Conservation (phyloP, 768 basidiomycete species). For the Tubosaeta sp. region DNA sequence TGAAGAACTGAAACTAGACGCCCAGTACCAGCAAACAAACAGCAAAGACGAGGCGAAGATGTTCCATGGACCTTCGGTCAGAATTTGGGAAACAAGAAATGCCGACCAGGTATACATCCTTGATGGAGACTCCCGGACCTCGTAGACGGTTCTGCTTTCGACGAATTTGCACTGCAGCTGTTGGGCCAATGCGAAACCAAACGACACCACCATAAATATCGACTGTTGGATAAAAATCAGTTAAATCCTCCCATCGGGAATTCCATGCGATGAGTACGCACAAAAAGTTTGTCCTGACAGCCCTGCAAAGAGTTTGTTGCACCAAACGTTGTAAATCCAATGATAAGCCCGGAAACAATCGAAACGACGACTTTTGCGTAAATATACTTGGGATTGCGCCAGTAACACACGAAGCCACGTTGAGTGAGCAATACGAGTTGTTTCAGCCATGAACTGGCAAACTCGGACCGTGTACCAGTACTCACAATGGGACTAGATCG, state of each 20-base stretch:
- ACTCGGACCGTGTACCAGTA: slow-evolving; percentile 27
- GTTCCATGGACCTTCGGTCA: slow-evolving; percentile 45
- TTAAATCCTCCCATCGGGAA: neutral
- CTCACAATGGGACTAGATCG: slow-evolving; percentile 17
- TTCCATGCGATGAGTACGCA: slow-evolving; percentile 9
- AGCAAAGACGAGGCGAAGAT: slow-evolving; percentile 37
- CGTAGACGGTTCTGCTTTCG: slow-evolving; percentile 50
- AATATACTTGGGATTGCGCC: slow-evolving; percentile 40
- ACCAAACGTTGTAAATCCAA: slow-evolving; percentile 43
- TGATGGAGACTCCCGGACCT: slow-evolving; percentile 59
- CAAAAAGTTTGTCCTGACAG: slow-evolving; percentile 42
- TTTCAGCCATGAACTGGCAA: slow-evolving; percentile 36
- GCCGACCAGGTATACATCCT: slow-evolving; percentile 63
- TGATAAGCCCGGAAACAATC: slow-evolving; percentile 30
- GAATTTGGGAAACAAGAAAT: slow-evolving; percentile 48
- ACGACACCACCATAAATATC: slow-evolving; percentile 46
- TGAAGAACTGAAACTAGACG: slow-evolving; percentile 35
- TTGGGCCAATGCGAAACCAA: slow-evolving; percentile 45
- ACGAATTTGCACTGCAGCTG: slow-evolving; percentile 61
- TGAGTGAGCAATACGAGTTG: slow-evolving; percentile 31
- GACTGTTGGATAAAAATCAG: slow-evolving; percentile 22
- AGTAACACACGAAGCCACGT: slow-evolving; percentile 32
- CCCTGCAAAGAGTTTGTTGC: slow-evolving; percentile 36
- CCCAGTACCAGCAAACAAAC: slow-evolving; percentile 49
- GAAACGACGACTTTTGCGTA: slow-evolving; percentile 38